These are phyloP conservation scores for Pezicula carpinea DNA, from an alignment of 2,329 filamentous ascomycete species.

Conservation along the genomic window DNA sequence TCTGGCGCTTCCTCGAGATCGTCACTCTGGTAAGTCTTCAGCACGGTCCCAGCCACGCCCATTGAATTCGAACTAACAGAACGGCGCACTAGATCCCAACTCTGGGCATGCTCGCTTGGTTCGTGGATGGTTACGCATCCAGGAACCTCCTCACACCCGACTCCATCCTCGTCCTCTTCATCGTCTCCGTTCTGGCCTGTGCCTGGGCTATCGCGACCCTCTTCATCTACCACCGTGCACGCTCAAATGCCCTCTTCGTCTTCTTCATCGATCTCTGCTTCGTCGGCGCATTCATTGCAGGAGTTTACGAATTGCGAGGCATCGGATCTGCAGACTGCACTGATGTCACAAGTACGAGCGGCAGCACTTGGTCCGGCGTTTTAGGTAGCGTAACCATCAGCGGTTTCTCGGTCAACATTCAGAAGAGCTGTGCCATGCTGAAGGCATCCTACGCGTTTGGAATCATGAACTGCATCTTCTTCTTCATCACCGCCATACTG, in stretches of 20 bases:
- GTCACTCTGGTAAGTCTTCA: conserved; percentile 51
- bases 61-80: background rate
- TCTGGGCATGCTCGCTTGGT: conserved; percentile 64
- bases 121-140: conserved; percentile 55
- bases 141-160: conserved; percentile 55
- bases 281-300: conserved; percentile 60
- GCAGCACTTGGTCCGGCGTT: conserved; percentile 51
- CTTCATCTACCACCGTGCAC: conserved; percentile 61
- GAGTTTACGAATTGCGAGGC: conserved; percentile 53
- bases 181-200: conserved; percentile 57
- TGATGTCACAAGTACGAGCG: conserved; percentile 39
- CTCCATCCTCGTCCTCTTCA: conserved; percentile 63
- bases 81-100: conserved; percentile 49
- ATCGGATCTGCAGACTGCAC: conserved; percentile 65
- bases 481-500: conserved; percentile 70
- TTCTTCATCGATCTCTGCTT: conserved; percentile 56
- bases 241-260: conserved; percentile 56
- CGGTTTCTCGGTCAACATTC: conserved; percentile 47
- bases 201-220: conserved; percentile 62
- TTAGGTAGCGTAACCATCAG: conserved; percentile 52
- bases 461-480: conserved; percentile 83
- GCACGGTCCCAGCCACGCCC: background rate
- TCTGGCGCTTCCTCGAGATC: conserved; percentile 58
- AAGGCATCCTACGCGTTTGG: conserved; percentile 86
- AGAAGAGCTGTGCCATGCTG: conserved; percentile 86